Percentiles rank a stretch among this genome's conserved stretches.
phyloP scores from a whole-genome alignment of 306 rosid genomes.

The barrel medic (Medicago truncatula) region DNA sequence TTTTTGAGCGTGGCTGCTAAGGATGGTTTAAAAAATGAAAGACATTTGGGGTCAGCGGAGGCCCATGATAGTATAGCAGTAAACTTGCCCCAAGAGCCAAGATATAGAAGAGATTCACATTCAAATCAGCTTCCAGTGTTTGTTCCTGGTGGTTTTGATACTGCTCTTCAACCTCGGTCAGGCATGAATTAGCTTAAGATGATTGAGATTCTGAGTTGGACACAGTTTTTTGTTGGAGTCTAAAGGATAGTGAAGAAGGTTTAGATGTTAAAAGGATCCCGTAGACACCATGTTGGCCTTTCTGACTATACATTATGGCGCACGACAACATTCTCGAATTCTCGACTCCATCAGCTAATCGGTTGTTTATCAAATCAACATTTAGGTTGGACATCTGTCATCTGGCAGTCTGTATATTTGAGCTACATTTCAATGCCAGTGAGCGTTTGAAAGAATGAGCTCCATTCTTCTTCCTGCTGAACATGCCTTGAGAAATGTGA shows the following conservation, averaged over 20 bases:
- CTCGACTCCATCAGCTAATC: conserved; percentile 34
- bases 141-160: conserved; percentile 76
- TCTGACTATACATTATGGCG: conserved; percentile 31
- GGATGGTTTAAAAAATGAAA: conserved; percentile 69
- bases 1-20: conserved; percentile 71
- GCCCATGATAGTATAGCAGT: conserved; percentile 58
- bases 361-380: conserved; percentile 41
- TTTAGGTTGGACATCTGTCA: conserved; percentile 35
- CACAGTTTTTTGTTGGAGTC: conserved; percentile 38
- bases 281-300: conserved; percentile 32
- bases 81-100: conserved; percentile 70
- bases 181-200: conserved; percentile 52
- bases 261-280: conserved; percentile 30
- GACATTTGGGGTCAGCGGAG: conserved; percentile 53
- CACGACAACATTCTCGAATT: conserved; percentile 32
- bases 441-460: conserved; percentile 23
- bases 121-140: conserved; percentile 98
- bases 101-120: conserved; percentile 75
- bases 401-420: conserved; percentile 42
- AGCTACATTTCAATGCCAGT: conserved; percentile 30
- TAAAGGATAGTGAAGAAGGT: conserved; percentile 36
- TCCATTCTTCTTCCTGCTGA: conserved; percentile 34
- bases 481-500: conserved; percentile 41
- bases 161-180: conserved; percentile 61
- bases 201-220: conserved; percentile 47